Percentiles rank a stretch among this genome's conserved stretches.
phyloP scores from a whole-genome alignment of 2,329 filamentous ascomycete species.

The Esteya vermicola region DNA sequence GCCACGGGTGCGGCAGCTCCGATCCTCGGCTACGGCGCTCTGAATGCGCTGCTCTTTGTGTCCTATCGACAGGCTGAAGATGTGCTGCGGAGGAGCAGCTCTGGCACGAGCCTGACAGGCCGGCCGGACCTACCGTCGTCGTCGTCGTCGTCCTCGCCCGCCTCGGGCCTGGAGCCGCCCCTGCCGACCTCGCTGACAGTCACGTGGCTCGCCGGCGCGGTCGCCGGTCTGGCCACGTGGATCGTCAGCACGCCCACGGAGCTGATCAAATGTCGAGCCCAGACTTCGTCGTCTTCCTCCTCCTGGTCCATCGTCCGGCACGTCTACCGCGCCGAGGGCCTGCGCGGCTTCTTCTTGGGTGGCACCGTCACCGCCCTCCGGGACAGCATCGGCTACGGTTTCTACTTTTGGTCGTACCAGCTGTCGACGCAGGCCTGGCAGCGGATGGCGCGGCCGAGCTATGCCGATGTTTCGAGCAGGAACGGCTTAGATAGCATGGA shows the following conservation, averaged over 20 bases:
- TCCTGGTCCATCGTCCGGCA: constrained; percentile 50
- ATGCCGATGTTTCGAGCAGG: too few species aligned
- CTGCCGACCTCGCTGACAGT: constrained; percentile 26
- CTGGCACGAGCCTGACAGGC: background rate
- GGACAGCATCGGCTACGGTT: constrained; percentile 88
- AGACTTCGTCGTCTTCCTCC: constrained; percentile 39
- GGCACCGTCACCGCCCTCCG: constrained; percentile 68
- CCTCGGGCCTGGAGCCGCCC: background rate
- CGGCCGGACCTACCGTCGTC: background rate
- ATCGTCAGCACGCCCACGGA: constrained; percentile 79
- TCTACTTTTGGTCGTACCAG: constrained; percentile 94
- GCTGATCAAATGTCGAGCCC: constrained; percentile 77
- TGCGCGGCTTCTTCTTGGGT: constrained; percentile 66
- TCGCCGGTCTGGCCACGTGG: constrained; percentile 75
- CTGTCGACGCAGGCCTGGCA: constrained; percentile 41
- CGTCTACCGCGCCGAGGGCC: constrained; percentile 39
- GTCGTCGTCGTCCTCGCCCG: background rate
- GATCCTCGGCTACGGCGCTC: constrained; percentile 74
- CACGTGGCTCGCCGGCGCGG: constrained; percentile 66
- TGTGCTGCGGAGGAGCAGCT: constrained; percentile 34
- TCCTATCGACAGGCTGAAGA: constrained; percentile 76
- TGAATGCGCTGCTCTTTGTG: constrained; percentile 83
- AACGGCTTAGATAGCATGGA: background rate
- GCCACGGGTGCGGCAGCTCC: constrained; percentile 65
- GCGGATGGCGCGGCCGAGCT: too few species aligned